phyloP scores from a whole-genome alignment of 2,329 filamentous ascomycete species.

The Ophiostoma himal-ulmi region DNA sequence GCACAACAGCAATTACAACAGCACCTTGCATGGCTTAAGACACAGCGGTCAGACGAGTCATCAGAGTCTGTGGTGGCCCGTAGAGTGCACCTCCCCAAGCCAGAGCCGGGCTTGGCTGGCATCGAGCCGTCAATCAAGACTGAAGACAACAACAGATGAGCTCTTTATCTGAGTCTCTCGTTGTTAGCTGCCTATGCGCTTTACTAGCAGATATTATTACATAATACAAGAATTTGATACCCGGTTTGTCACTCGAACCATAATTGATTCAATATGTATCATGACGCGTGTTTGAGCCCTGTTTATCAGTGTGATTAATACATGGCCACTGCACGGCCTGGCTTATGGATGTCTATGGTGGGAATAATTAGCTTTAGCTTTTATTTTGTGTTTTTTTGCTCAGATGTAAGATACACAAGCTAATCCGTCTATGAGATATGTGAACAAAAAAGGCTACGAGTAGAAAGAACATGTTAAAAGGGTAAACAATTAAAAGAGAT shows the following conservation, averaged over 20 bases:
- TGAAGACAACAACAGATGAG: neutral
- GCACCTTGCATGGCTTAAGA: neutral
- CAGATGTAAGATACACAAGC: conserved; percentile 4
- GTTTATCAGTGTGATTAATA: too few relatives aligned
- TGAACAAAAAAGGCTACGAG: neutral
- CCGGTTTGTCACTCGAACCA: neutral
- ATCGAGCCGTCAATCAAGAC: neutral
- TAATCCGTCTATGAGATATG: conserved; percentile 9
- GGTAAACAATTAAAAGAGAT: conserved; percentile 8
- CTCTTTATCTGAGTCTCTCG: neutral
- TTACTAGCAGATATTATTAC: neutral
- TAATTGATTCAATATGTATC: too few relatives aligned
- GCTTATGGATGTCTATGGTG: neutral
- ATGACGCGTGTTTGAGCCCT: too few relatives aligned
- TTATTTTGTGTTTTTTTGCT: conserved; percentile 10
- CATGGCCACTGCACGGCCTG: too few relatives aligned
- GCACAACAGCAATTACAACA: neutral
- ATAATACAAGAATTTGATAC: neutral
- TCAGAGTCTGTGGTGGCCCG: neutral
- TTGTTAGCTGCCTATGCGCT: neutral
- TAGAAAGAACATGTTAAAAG: neutral
- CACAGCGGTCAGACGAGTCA: neutral
- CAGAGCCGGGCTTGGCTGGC: neutral
- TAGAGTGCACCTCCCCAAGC: neutral
- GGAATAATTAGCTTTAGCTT: conserved; percentile 3